phyloP scores from a whole-genome alignment of 805 yeast species.

The Citeromyces nyonsensis region DNA sequence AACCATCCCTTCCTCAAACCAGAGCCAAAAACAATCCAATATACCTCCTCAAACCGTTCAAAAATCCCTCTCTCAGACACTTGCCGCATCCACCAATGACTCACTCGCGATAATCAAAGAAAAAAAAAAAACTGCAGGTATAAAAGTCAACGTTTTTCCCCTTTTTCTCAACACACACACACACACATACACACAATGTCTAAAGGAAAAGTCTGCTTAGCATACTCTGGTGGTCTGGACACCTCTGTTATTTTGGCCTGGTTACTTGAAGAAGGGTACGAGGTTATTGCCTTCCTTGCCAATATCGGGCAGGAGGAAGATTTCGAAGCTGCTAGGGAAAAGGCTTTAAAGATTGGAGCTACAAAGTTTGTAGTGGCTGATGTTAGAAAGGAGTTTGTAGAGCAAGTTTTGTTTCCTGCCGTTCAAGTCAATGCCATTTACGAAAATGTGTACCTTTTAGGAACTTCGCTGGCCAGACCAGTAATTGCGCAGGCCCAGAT shows the following conservation, averaged over 20 bases:
- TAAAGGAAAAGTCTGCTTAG: conserved; percentile 97
- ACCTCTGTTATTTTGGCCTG: conserved; percentile 96
- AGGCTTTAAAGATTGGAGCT: conserved; percentile 95
- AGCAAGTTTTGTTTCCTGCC: conserved; percentile 89
- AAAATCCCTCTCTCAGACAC: no score
- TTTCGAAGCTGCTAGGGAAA: conserved; percentile 90
- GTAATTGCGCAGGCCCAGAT: conserved; percentile 98
- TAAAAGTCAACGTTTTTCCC: no score
- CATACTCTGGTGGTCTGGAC: conserved; percentile 98
- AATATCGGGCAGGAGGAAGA: conserved; percentile 99
- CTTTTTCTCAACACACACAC: no score
- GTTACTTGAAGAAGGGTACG: conserved; percentile 96
- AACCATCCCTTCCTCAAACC: no score
- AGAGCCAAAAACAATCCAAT: no score
- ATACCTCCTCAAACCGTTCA: no score
- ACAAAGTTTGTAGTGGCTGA: conserved; percentile 89
- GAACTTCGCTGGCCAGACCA: conserved; percentile 97
- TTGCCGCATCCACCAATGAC: no score
- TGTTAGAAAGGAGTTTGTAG: conserved; percentile 89
- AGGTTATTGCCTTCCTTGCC: conserved; percentile 96
- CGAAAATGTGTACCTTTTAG: conserved; percentile 92
- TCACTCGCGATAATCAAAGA: no score
- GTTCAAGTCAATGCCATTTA: conserved; percentile 95
- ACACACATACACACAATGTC: conserved; percentile 71
- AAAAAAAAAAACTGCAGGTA: no score